These are phyloP conservation scores for Cercospora sp. DNA, from an alignment of 2,329 filamentous ascomycete species.

Conservation along the genomic window DNA sequence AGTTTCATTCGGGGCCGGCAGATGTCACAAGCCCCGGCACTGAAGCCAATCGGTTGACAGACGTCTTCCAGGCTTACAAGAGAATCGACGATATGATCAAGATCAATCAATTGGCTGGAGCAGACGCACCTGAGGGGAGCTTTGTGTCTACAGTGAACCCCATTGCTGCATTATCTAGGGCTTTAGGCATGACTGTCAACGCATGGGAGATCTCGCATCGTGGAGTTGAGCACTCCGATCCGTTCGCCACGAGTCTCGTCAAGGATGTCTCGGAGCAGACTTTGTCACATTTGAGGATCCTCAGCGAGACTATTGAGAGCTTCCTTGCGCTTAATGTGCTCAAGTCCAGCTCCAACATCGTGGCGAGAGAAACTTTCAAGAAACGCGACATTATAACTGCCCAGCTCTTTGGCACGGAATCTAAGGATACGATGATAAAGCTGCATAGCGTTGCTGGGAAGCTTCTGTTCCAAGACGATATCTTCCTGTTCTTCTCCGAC, in stretches of 20 bases:
- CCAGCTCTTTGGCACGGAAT: slow-evolving; percentile 36
- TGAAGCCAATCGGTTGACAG: slow-evolving; percentile 25
- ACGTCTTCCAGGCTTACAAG: slow-evolving; percentile 57
- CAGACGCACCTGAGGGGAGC: slow-evolving; percentile 17
- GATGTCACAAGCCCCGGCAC: slow-evolving; percentile 11
- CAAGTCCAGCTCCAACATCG: slow-evolving; percentile 52
- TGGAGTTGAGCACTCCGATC: slow-evolving; percentile 67
- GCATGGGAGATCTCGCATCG: slow-evolving; percentile 90
- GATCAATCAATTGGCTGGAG: slow-evolving; percentile 48
- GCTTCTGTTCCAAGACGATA: slow-evolving; percentile 66
- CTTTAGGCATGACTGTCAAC: slow-evolving; percentile 81
- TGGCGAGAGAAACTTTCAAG: slow-evolving; percentile 30
- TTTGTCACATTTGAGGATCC: slow-evolving; percentile 81
- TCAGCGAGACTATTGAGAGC: slow-evolving; percentile 84
- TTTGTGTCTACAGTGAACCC: slow-evolving; percentile 26
- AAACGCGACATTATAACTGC: slow-evolving; percentile 35
- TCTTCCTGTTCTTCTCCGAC: slow-evolving; percentile 80
- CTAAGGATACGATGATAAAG: slow-evolving; percentile 28
- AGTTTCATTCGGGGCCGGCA: slow-evolving; percentile 11
- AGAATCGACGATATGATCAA: slow-evolving; percentile 58
- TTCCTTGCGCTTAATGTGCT: slow-evolving; percentile 78
- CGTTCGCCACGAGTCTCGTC: slow-evolving; percentile 67
- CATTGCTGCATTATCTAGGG: slow-evolving; percentile 32
- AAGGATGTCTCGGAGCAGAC: slow-evolving; percentile 82
- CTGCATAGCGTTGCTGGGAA: slow-evolving; percentile 26